Evolutionary conservation across 2,329 filamentous ascomycete genomes (phyloP).

Genomic region (Rhinocladiella similis): DNA sequence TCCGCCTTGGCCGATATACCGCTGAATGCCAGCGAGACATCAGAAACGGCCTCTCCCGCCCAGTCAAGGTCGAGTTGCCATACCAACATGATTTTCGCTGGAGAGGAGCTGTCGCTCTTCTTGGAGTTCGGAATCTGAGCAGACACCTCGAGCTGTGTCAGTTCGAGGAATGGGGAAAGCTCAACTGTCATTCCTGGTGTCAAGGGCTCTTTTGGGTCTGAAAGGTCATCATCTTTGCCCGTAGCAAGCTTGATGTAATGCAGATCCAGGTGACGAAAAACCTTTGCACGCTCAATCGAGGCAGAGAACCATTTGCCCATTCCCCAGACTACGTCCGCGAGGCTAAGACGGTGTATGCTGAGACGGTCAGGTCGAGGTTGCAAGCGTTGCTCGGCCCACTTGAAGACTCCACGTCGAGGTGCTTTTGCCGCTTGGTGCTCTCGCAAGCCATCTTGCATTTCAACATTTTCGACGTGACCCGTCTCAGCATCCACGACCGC

Average conservation of each 20-base stretch:
- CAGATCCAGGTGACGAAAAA: constrained; percentile 18
- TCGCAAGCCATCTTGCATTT: constrained; percentile 3
- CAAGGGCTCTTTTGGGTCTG: constrained; percentile 4
- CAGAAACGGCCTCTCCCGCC: constrained; percentile 18
- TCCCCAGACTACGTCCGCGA: constrained; percentile 26
- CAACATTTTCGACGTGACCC: constrained; percentile 14
- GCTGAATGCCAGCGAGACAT: constrained; percentile 15
- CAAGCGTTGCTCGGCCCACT: constrained; percentile 25
- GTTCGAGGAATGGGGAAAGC: constrained; percentile 20
- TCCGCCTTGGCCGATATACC: constrained; percentile 19
- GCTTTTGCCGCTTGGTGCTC: neutral
- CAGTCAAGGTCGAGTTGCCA: constrained; percentile 26
- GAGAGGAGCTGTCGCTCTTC: neutral
- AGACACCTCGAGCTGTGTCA: constrained; percentile 8
- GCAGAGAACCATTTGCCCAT: constrained; percentile 28
- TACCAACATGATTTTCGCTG: constrained; percentile 22
- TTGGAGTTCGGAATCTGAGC: neutral
- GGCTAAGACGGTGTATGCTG: constrained; percentile 19
- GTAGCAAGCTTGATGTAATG: constrained; percentile 6
- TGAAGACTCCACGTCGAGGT: constrained; percentile 12
- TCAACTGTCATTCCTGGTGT: constrained; percentile 8
- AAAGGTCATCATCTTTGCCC: neutral
- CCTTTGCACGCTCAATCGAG: constrained; percentile 24
- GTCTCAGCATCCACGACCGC: constrained; percentile 21
- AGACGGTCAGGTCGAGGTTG: constrained; percentile 7